A percentile compares a stretch with the other conserved stretches of the same genome.
Evolutionary conservation across 2,329 filamentous ascomycete species (phyloP).

Genomic region (Fusarium brachygibbosum): DNA sequence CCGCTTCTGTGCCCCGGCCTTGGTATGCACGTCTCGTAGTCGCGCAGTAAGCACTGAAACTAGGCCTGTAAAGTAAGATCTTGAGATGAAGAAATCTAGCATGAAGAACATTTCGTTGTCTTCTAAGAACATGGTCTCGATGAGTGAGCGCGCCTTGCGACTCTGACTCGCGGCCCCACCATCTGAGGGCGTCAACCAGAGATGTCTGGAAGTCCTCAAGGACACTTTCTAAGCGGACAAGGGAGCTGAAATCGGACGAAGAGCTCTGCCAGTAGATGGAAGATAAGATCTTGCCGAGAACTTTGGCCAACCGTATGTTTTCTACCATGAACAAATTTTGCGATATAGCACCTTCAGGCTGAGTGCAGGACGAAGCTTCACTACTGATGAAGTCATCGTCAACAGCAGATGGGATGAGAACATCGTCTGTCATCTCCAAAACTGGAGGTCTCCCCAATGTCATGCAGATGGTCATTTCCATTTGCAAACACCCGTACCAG

Average conservation of each 20-base stretch:
- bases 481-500: constrained; percentile 7
- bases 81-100: neutral
- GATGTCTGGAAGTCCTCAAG: neutral
- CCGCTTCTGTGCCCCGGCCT: neutral
- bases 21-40: neutral
- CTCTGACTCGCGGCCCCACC: neutral
- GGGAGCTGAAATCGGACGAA: constrained; percentile 6
- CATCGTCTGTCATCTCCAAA: neutral
- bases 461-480: constrained; percentile 21
- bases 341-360: neutral
- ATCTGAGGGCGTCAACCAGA: neutral
- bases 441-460: neutral
- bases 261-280: neutral
- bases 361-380: fast-evolving
- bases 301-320: constrained; percentile 2
- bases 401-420: neutral
- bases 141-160: neutral
- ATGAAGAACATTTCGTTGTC: neutral
- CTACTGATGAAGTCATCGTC: constrained; percentile 6
- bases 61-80: neutral
- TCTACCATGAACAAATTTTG: constrained; percentile 13
- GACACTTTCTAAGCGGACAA: neutral
- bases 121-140: neutral
- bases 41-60: constrained; percentile 6
- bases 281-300: neutral